phyloP scores from a whole-genome alignment of 2,329 filamentous ascomycete species.

The Helotiales sp. region DNA sequence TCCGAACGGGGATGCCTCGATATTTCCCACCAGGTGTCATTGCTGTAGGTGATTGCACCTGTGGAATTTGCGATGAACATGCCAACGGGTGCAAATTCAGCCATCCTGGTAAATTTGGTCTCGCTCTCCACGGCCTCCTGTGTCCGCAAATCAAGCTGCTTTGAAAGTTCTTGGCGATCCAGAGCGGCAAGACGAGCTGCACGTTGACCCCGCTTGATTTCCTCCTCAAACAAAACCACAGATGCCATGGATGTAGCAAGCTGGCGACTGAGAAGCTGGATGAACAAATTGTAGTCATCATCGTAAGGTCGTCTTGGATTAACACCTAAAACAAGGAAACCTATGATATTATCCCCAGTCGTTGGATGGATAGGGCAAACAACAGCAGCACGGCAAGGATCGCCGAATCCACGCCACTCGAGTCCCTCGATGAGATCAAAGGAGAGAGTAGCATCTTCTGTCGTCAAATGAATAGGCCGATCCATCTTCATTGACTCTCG shows the following conservation, averaged over 20 bases:
- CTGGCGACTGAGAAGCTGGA: conserved; percentile 73
- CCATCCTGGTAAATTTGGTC: conserved; percentile 80
- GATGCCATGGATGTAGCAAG: conserved; percentile 79
- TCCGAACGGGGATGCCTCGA: conserved; percentile 63
- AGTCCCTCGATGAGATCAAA: conserved; percentile 64
- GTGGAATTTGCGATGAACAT: conserved; percentile 78
- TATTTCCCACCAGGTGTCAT: conserved; percentile 73
- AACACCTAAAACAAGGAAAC: conserved; percentile 76
- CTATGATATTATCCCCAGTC: conserved; percentile 68
- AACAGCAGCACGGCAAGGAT: conserved; percentile 69
- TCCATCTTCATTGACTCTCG: conserved; percentile 72
- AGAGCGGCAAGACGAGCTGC: conserved; percentile 74
- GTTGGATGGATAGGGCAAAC: conserved; percentile 80
- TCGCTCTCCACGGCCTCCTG: conserved; percentile 67
- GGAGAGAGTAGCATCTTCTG: conserved; percentile 67
- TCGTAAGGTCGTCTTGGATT: conserved; percentile 80
- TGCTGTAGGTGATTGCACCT: conserved; percentile 75
- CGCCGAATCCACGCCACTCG: conserved; percentile 68
- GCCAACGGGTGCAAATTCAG: conserved; percentile 79
- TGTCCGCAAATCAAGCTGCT: conserved; percentile 68
- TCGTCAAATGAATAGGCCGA: conserved; percentile 65
- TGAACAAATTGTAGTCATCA: conserved; percentile 76
- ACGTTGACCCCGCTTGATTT: conserved; percentile 72
- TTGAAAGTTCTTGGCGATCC: conserved; percentile 74
- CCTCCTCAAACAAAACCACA: conserved; percentile 80